Evolutionary conservation across 805 yeast species (phyloP).

Genomic region (Pichia membranifaciens): DNA sequence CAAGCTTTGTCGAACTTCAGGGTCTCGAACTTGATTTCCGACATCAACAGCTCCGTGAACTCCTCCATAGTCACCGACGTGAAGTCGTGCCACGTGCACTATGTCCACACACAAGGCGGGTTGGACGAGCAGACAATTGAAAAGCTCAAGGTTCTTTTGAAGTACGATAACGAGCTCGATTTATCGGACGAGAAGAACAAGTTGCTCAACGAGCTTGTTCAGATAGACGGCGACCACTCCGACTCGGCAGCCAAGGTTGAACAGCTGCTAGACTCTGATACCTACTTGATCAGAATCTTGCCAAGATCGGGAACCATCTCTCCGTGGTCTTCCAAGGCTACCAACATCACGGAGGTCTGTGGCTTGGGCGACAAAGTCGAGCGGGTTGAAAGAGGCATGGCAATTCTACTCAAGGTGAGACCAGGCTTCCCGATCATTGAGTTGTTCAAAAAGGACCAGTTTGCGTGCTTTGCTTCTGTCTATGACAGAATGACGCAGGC

Average conservation of each 20-base stretch:
- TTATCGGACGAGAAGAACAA: constrained; percentile 32
- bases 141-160: constrained; percentile 56
- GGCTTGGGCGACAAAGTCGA: constrained; percentile 67
- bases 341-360: constrained; percentile 86
- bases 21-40: constrained; percentile 63
- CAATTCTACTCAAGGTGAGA: constrained; percentile 64
- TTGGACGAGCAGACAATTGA: constrained; percentile 37
- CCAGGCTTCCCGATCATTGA: constrained; percentile 64
- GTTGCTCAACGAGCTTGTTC: constrained; percentile 22
- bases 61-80: constrained; percentile 63
- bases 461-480: constrained; percentile 59
- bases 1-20: constrained; percentile 84
- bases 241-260: constrained; percentile 11
- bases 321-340: constrained; percentile 99
- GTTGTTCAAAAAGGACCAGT: constrained; percentile 42
- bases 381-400: constrained; percentile 87
- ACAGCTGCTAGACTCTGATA: constrained; percentile 33
- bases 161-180: constrained; percentile 69
- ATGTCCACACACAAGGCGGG: constrained; percentile 51
- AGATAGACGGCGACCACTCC: constrained; percentile 25
- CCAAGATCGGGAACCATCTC: constrained; percentile 97
- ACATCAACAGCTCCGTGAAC: constrained; percentile 66
- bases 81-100: constrained; percentile 74
- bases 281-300: constrained; percentile 64
- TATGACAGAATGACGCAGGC: constrained; percentile 95